Conservation (phyloP, 2,329 filamentous ascomycete genomes). For the Cladosporium halotolerans region DNA sequence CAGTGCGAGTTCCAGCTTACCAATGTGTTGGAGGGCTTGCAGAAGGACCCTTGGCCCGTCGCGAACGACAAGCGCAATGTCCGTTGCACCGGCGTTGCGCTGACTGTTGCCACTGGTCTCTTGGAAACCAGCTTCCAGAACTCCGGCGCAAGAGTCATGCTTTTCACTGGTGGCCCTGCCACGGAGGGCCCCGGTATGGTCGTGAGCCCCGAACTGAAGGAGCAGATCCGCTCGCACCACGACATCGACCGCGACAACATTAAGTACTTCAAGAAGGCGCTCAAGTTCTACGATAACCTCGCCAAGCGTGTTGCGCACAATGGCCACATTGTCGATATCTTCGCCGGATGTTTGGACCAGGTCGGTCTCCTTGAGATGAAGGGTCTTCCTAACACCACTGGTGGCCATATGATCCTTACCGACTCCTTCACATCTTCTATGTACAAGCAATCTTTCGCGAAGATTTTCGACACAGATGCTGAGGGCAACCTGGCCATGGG, state of each 20-base stretch:
- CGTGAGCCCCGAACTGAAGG: slow-evolving; percentile 88
- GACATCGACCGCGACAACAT: slow-evolving; percentile 98
- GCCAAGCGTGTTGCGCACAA: slow-evolving; percentile 94
- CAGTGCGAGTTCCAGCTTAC: slow-evolving; percentile 97
- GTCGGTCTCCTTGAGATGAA: slow-evolving; percentile 98
- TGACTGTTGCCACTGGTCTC: slow-evolving; percentile 87
- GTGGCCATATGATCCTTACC: slow-evolving; percentile 95
- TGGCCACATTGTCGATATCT: slow-evolving; percentile 95
- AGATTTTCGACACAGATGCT: slow-evolving; percentile 93
- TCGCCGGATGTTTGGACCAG: slow-evolving; percentile 94
- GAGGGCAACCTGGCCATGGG: slow-evolving; percentile 95
- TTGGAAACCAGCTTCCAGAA: slow-evolving; percentile 95
- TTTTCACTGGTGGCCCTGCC: slow-evolving; percentile 89
- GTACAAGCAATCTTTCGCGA: slow-evolving; percentile 97
- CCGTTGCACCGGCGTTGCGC: slow-evolving; percentile 90
- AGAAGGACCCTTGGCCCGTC: slow-evolving; percentile 96
- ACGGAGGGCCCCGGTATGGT: slow-evolving; percentile 97
- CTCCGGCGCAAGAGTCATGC: slow-evolving; percentile 89
- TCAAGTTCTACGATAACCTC: slow-evolving; percentile 95
- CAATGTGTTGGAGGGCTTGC: slow-evolving; percentile 88
- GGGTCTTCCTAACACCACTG: slow-evolving; percentile 88
- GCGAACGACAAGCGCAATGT: slow-evolving; percentile 85
- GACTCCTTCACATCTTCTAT: slow-evolving; percentile 98
- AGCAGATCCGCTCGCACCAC: slow-evolving; percentile 95
- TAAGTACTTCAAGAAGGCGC: slow-evolving; percentile 98